Base-by-base conservation (phyloP, 495 filamentous ascomycete species). In the Daldinia concentrica region DNA sequence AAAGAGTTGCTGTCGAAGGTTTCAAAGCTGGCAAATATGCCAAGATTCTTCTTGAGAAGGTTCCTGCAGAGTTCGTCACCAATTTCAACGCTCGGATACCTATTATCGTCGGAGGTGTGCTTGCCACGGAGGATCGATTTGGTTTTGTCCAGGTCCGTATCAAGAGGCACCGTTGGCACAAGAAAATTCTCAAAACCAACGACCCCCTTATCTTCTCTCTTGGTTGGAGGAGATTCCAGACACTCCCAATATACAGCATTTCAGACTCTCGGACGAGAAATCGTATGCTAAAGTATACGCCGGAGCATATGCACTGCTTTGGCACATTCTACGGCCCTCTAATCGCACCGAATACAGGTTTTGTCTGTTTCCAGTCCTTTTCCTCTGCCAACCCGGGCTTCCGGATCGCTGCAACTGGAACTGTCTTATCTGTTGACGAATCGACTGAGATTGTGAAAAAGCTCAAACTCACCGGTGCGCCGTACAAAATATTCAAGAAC, bases 401-500 rank as follows among this genome's bases (percentile, higher is more conserved):
- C 86, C 90, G 95, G 26, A 91, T 99, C 56, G 91, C 95, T 4
- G 95, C 95, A 8, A 97, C 95, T 6, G 95, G 95, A 37, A 94
- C 95, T 2, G 93, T 99, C 15, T 79, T 97, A 55, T 92, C 89
- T 73, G 96, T 99, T 11, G 95, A 99, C 76, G 93, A 97, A 78
- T 91, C 90, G 50, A 92, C 92, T 0, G 95, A 98, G 75, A 98
- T 99, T 71, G 96, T 98, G 75, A 99, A 99, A 86, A 99, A 99
- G 84, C 89, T 99, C 74, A 99, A 98, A 78, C 87, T 99, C 29
- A 96, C 93, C 15, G 94, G 94, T 69, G 73, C 88, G 29, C 93
- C 95, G 6, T 94, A 93, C 83, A 99, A 98, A 84, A 97, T 99
- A 80, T 99, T 97, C 87, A 96, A 96, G 77, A 99, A 99, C 82